Conservation (phyloP, 257 asterid genomes). For the Anisodus acutangulus region DNA sequence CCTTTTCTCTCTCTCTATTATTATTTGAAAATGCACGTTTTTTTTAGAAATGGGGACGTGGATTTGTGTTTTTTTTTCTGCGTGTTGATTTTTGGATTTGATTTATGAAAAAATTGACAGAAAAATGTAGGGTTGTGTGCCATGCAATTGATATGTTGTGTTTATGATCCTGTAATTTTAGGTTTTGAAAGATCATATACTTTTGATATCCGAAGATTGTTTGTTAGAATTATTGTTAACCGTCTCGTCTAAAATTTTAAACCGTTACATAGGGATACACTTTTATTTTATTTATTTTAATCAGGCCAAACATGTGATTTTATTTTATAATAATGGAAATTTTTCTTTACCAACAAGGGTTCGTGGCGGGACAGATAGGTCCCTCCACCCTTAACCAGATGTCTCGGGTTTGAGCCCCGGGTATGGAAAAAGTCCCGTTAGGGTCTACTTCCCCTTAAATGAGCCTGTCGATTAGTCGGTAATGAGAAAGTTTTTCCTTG, state of each 20-base stretch:
- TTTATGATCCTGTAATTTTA: neutral
- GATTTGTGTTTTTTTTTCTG: neutral
- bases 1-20: neutral
- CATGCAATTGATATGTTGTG: neutral
- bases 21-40: neutral
- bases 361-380: too few relatives aligned
- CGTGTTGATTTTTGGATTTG: neutral
- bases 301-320: neutral
- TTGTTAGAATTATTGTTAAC: neutral
- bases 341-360: too few relatives aligned
- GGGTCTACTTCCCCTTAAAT: too few relatives aligned
- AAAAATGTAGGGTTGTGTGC: neutral
- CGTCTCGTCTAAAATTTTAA: neutral
- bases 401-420: too few relatives aligned
- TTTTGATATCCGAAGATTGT: neutral
- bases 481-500: too few relatives aligned
- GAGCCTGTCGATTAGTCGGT: too few relatives aligned
- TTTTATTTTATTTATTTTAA: neutral
- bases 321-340: too few relatives aligned
- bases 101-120: neutral
- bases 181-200: neutral
- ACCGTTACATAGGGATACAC: neutral
- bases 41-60: neutral
- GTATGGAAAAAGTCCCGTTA: too few relatives aligned
- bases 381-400: too few relatives aligned